Evolutionary conservation across 192 early-diverging fungal species (phyloP), one percentile per base, ranked within the genome.

Genomic region (Ramicandelaber brevisporus): DNA sequence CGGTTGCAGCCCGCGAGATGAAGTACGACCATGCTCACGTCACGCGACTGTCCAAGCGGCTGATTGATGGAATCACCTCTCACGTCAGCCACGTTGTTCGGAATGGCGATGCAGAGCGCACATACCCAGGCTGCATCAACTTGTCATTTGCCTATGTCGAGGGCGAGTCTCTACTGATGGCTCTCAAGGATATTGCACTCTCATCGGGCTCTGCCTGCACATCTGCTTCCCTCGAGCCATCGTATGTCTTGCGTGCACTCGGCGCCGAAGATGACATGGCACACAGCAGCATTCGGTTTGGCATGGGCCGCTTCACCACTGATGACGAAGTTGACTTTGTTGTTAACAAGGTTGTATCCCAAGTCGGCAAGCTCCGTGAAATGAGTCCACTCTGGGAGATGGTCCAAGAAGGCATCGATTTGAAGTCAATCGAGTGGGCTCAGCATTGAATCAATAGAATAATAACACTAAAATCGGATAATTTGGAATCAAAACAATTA

Each of bases 301-400:
- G 90, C 7, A 76, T 96, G 32, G 90, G 90, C 19, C 53, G 90
- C 29, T 96, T 89, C 49, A 96, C 90, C 12, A 96, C 90, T 6
- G 77, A 90, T 31, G 62, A 69, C 27, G 90, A 96, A 47, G 67
- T 96, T 15, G 90, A 96, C 41, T 78, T 75, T 51, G 82, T 84
- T 4, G 54, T 89, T 8, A 46, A 71, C 5, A 63, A 66, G 21
- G 84, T 96, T 5, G 58, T 66, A 14, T 52, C 57, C 5, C 77
- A 85, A 34, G 90, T 96, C 5, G 67, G 67, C 29, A 67, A 70
- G 33, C 44, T 96, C 40, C 55, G 90, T 25, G 90, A 96, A 30
- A 88, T 96, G 84, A 78, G 73, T 34, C 90, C 90, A 10, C 60
- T 96, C 26, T 96, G 86, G 86, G 90, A 96, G 51, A 96, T 96